phyloP scores from a whole-genome alignment of 345 rosid genomes.

The Pseudoturritis turrita region DNA sequence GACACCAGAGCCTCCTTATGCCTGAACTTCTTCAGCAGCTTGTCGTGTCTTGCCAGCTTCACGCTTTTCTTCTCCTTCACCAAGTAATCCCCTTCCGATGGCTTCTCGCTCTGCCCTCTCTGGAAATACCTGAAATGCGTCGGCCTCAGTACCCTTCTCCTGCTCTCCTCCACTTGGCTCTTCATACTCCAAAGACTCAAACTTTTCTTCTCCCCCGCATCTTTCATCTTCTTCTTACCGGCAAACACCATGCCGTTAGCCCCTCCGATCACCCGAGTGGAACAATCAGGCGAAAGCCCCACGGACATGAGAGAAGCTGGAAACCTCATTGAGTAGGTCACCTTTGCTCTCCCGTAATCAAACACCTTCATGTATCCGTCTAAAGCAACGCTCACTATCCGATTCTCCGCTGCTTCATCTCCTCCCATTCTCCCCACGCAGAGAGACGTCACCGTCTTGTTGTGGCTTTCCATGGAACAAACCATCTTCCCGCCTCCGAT shows the following conservation, averaged over 20 bases:
- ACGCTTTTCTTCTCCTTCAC: conserved; percentile 68
- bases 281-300: conserved; percentile 56
- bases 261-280: conserved; percentile 59
- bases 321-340: conserved; percentile 83
- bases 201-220: conserved; percentile 20
- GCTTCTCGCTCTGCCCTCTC: conserved; percentile 81
- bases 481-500: conserved; percentile 80
- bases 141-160: conserved; percentile 52
- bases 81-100: conserved; percentile 55
- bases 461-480: conserved; percentile 85
- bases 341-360: conserved; percentile 70
- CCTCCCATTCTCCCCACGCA: conserved; percentile 53
- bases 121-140: conserved; percentile 67
- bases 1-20: conserved; percentile 82
- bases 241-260: conserved; percentile 72
- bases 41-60: conserved; percentile 75
- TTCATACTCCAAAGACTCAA: conserved; percentile 35
- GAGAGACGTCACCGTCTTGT: conserved; percentile 82
- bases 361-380: conserved; percentile 95
- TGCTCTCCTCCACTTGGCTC: conserved; percentile 40
- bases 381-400: conserved; percentile 75
- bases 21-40: conserved; percentile 78
- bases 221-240: conserved; percentile 65
- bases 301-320: conserved; percentile 84
- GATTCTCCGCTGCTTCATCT: conserved; percentile 41